Conservation (phyloP, 306 rosid genomes). For the Medicago lupulina region DNA sequence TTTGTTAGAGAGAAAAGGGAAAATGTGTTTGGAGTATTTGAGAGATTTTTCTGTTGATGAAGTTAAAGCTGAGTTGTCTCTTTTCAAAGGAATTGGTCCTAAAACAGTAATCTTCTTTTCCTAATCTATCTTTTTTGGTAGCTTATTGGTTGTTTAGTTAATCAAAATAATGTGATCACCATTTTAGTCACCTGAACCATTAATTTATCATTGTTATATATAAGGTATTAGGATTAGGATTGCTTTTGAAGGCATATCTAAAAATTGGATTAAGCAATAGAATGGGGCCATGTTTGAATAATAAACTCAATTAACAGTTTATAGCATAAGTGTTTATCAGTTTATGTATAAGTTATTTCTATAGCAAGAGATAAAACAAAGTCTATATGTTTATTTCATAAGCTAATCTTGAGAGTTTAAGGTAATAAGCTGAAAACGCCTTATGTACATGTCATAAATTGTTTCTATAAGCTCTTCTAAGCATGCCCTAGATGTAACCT, state of each 20-base stretch:
- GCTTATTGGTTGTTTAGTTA: conserved; percentile 30
- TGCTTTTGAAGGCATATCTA: conserved; percentile 6
- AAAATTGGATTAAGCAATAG: conserved; percentile 19
- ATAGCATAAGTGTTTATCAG: no score
- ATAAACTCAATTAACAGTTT: no score
- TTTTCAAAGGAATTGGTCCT: conserved; percentile 93
- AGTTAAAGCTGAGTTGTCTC: conserved; percentile 74
- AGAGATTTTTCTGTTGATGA: conserved; percentile 64
- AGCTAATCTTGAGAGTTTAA: no score
- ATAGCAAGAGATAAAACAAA: no score
- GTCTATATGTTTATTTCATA: no score
- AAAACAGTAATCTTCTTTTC: conserved; percentile 66
- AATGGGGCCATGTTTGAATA: neutral
- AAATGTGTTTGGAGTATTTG: conserved; percentile 84
- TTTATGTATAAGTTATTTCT: no score
- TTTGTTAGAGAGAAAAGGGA: conserved; percentile 74
- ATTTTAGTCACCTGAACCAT: conserved; percentile 1
- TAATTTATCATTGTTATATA: neutral
- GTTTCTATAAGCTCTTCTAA: no score
- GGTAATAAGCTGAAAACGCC: no score
- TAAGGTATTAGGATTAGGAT: neutral
- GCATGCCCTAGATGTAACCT: no score
- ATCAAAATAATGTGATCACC: neutral
- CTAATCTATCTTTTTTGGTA: conserved; percentile 7
- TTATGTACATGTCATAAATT: no score